Conservation (phyloP, 345 rosid species). For the Citrus hindsii region DNA sequence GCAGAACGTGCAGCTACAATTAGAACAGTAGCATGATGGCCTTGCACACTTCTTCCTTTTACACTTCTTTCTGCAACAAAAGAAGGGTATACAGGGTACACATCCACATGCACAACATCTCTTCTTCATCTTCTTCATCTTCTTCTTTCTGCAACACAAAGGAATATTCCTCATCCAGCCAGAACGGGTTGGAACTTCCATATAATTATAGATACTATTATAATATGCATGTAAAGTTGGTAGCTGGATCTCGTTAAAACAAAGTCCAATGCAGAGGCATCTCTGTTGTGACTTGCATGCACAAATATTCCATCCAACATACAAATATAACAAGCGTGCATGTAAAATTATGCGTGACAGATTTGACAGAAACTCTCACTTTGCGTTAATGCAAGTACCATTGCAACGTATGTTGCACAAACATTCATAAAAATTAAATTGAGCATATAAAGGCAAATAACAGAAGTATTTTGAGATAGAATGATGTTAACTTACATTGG, state of each 20-base stretch:
- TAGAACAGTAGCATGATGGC: slow-evolving; percentile 38
- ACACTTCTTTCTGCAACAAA: slow-evolving; percentile 20
- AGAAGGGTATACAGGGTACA: background rate
- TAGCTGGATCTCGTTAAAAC: background rate
- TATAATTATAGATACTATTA: background rate
- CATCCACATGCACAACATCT: slow-evolving; percentile 14
- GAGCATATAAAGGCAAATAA: background rate
- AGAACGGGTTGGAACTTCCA: slow-evolving; percentile 17
- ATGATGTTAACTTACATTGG: slow-evolving; percentile 44
- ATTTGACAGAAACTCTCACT: background rate
- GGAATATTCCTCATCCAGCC: slow-evolving; percentile 18
- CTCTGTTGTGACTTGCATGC: background rate
- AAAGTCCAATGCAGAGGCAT: slow-evolving; percentile 2
- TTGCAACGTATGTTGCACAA: background rate
- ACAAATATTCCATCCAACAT: background rate
- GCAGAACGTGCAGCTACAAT: slow-evolving; percentile 36
- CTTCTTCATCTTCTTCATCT: slow-evolving; percentile 7
- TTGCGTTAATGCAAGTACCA: background rate
- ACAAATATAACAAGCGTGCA: background rate
- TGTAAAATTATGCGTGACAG: background rate
- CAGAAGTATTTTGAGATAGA: background rate
- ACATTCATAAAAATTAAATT: background rate
- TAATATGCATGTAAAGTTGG: background rate
- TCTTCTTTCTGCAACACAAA: slow-evolving; percentile 26
- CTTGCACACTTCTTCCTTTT: slow-evolving; percentile 30